Base-by-base conservation (phyloP, 495 filamentous ascomycete genomes). In the Penicillium coprophilum region DNA sequence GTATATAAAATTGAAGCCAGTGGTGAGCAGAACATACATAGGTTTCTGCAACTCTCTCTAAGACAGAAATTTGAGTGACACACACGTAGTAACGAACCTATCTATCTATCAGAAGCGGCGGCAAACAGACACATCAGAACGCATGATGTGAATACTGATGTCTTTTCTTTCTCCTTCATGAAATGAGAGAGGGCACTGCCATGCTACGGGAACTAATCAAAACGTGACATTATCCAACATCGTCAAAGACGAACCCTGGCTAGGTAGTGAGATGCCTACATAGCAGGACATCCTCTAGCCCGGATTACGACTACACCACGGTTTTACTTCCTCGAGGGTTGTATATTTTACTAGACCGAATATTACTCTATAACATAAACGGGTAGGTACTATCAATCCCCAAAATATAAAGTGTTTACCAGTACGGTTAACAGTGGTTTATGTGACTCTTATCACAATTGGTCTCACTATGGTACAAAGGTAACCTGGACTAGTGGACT, bases 391-490 rank as follows among this genome's bases (percentile, higher is more conserved):
- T 40, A 40, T 40, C n/a, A 40, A 40, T 40, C 38, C n/a, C n/a
- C n/a, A 40, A 19, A 19, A 40, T 40, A 40, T 40, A 40, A 40
- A 17, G n/a, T 40, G n/a, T 40, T 40, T 40, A 40, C n/a, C n/a
- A 40, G n/a, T 40, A 40, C n/a, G n/a, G n/a, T 40, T 40, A 40
- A 17, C n/a, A 40, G n/a, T 40, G n/a, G 38, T 40, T 40, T 40
- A 40, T 40, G n/a, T 17, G n/a, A 40, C 38, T 19, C 38, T 40
- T 40, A 40, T 40, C n/a, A 40, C n/a, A 40, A 40, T 40, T 40
- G n/a, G 38, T 40, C 38, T 40, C n/a, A 40, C n/a, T 40, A 40
- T 40, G n/a, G n/a, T 40, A 40, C n/a, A 40, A 40, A 40, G n/a
- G 38, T 40, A 40, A 40, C 38, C 38, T 40, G 8, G 38, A 40